phyloP scores from a whole-genome alignment of 805 yeast genomes.

The Starmerella vaccinii region DNA sequence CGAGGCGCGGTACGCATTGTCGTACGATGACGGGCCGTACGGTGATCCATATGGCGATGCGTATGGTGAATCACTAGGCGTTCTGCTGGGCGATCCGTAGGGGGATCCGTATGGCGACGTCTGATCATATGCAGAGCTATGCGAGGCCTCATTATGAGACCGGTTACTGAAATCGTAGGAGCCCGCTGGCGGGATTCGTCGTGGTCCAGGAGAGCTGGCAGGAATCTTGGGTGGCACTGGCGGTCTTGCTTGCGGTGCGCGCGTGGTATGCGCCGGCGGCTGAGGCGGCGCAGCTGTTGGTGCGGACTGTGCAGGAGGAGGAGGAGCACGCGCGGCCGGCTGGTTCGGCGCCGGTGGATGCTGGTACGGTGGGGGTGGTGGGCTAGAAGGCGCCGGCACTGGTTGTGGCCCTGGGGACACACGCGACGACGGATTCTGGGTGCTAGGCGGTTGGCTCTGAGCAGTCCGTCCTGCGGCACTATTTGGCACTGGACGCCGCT shows the following conservation, averaged over 20 bases:
- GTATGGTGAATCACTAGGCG: background rate
- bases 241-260: background rate
- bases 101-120: background rate
- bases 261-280: background rate
- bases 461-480: too few species aligned
- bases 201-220: background rate
- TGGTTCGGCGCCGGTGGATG: background rate
- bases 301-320: background rate
- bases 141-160: background rate
- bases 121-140: background rate
- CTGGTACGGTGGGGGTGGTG: too few species aligned
- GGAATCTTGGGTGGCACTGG: constrained; percentile 1
- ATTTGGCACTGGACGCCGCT: background rate
- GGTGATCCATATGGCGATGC: background rate
- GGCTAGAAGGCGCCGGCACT: too few species aligned
- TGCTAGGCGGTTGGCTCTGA: too few species aligned
- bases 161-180: background rate
- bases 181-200: constrained; percentile 2
- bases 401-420: too few species aligned
- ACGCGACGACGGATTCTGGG: too few species aligned
- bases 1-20: background rate
- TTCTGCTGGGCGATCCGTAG: background rate
- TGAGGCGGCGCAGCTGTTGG: background rate
- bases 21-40: too few species aligned
- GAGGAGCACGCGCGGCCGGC: background rate